phyloP scores from a whole-genome alignment of 805 yeast genomes.

The Ogataea kodamae region DNA sequence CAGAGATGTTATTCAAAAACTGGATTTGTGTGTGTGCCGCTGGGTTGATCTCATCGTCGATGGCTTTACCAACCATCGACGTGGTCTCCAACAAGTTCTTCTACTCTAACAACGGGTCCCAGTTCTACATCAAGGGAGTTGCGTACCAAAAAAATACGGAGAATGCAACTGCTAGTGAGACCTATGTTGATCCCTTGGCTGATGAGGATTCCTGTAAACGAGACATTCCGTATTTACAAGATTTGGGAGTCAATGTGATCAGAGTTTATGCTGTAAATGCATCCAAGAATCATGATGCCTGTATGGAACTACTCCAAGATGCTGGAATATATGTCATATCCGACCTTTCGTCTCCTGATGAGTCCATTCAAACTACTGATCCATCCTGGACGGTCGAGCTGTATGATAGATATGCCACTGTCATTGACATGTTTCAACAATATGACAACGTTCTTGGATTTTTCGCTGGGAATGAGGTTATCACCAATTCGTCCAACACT shows the following conservation, averaged over 20 bases:
- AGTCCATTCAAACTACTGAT: slow-evolving; percentile 68
- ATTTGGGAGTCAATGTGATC: slow-evolving; percentile 70
- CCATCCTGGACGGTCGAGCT: slow-evolving; percentile 78
- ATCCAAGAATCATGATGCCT: slow-evolving; percentile 62
- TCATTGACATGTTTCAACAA: slow-evolving; percentile 72
- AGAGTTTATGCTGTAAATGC: slow-evolving; percentile 88
- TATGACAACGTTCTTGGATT: slow-evolving; percentile 86
- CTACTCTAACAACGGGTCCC: slow-evolving; percentile 65
- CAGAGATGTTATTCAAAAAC: slow-evolving; percentile 14
- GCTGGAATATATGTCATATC: slow-evolving; percentile 92
- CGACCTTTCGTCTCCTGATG: slow-evolving; percentile 83
- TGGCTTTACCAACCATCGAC: slow-evolving; percentile 49
- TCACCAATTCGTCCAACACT: slow-evolving; percentile 78
- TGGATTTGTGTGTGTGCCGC: slow-evolving; percentile 13
- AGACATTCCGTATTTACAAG: slow-evolving; percentile 73
- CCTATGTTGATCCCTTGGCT: slow-evolving; percentile 72
- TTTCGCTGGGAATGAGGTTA: slow-evolving; percentile 97
- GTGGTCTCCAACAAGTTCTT: slow-evolving; percentile 75
- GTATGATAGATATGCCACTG: slow-evolving; percentile 73
- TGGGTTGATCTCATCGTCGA: slow-evolving; percentile 16
- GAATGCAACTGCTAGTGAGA: slow-evolving; percentile 31
- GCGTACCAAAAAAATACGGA: slow-evolving; percentile 78
- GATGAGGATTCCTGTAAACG: slow-evolving; percentile 67
- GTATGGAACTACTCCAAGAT: slow-evolving; percentile 70
- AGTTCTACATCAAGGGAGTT: slow-evolving; percentile 83